These are phyloP conservation scores for Fusarium dimerum DNA, from an alignment of 2,329 filamentous ascomycete species.

Conservation along the genomic window DNA sequence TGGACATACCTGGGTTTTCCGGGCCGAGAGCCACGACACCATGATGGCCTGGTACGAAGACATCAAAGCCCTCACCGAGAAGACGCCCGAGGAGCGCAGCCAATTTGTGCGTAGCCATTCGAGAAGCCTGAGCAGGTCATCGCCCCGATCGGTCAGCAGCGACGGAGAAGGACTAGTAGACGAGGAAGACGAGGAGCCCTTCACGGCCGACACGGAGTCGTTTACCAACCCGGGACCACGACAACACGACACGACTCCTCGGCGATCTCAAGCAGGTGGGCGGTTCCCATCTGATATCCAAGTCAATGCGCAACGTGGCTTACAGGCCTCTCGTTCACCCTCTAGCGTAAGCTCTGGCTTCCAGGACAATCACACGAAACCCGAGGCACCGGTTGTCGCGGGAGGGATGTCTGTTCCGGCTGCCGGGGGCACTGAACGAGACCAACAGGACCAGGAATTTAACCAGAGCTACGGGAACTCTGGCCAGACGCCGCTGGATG, in stretches of 20 bases:
- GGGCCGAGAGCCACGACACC: constrained; percentile 77
- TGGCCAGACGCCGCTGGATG: constrained; percentile 46
- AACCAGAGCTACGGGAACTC: constrained; percentile 47
- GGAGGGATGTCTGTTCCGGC: constrained; percentile 47
- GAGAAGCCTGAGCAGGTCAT: constrained; percentile 71
- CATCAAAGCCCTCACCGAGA: constrained; percentile 86
- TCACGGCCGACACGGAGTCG: constrained; percentile 52
- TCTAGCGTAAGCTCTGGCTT: constrained; percentile 77
- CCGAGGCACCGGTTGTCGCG: constrained; percentile 60
- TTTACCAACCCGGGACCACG: constrained; percentile 48
- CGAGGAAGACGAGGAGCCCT: constrained; percentile 66
- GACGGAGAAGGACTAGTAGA: constrained; percentile 71
- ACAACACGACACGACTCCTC: constrained; percentile 52
- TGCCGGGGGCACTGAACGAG: constrained; percentile 34
- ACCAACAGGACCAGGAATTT: constrained; percentile 28
- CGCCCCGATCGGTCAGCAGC: constrained; percentile 65
- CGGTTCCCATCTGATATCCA: constrained; percentile 94
- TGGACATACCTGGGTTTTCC: constrained; percentile 71
- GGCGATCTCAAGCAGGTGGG: constrained; percentile 87
- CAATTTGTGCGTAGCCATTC: constrained; percentile 84
- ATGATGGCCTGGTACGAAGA: constrained; percentile 98
- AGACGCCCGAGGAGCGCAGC: constrained; percentile 82
- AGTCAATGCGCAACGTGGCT: constrained; percentile 74
- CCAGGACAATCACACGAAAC: constrained; percentile 47
- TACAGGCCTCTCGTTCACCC: constrained; percentile 76